Evolutionary conservation across 2,329 filamentous ascomycete genomes (phyloP), one percentile per base, ranked within the genome.

Genomic region (Bisporella sp.): DNA sequence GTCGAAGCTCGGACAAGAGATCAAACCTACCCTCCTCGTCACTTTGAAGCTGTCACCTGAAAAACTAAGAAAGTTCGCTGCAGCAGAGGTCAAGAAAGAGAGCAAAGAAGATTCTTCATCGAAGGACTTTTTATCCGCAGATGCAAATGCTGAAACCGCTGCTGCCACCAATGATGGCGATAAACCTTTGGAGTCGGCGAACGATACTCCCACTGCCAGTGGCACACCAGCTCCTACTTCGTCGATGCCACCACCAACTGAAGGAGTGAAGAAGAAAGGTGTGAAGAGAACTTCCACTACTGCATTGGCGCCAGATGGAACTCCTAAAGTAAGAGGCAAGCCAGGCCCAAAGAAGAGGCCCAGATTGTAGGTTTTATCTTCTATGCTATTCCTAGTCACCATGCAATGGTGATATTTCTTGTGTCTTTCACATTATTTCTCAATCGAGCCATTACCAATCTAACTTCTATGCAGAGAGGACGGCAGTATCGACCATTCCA

Each of bases 271-370:
- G 74, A 89, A 88, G 73, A 91, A 91, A 69, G 84, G 84, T 33
- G 54, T 79, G 33, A 86, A 89, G 67, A 79, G 85, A 57, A 78
- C 81, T 28, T 85, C 86, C 60, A 75, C 52, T 85, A 87, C 70
- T 75, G 82, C 64, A 69, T 70, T 54, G 62, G 74, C 67, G 62
- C 69, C 72, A 62, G 87, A 91, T 56, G 75, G 73, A 33, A 64
- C 73, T 30, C 74, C 84, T n/a, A 90, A 87, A 69, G 75, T 84
- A 49, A 76, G 88, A 66, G 87, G 87, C 65, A 95, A 95, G 73
- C 92, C 93, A 5, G 92, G 92, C 5, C 92, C 92, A 0, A 97
- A 96, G 80, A 96, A 96, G 81, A 96, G 95, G 74, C 84, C 87
- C 58, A 84, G 87, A 76, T 72, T 96, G 92, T 96, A 85, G 73